These are phyloP conservation scores for Penicillium italicum DNA, from an alignment of 2,329 filamentous ascomycete genomes.

Conservation along the genomic window DNA sequence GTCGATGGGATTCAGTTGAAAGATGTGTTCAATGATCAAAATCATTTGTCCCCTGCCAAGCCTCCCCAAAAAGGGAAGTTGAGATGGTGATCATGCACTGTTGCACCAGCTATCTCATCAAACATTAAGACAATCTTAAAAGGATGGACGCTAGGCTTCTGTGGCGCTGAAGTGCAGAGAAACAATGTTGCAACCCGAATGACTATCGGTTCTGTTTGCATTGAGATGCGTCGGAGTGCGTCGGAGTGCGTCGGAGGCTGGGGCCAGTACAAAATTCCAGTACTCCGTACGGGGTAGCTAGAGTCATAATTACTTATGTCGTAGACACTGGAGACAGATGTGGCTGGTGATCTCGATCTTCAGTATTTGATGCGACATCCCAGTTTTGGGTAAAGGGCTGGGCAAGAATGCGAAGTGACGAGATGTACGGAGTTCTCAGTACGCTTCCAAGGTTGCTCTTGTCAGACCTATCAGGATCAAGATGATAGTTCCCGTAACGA, in stretches of 20 bases:
- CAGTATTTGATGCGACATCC: background rate
- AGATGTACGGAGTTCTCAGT: background rate
- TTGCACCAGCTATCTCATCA: background rate
- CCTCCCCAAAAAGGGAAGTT: background rate
- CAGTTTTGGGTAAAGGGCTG: background rate
- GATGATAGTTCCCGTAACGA: background rate
- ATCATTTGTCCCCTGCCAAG: background rate
- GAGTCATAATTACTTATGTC: background rate
- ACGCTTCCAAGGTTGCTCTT: background rate
- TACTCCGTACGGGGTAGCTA: too few species aligned
- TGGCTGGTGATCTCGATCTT: background rate
- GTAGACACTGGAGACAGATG: background rate
- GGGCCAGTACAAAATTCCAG: background rate
- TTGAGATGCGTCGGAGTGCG: background rate
- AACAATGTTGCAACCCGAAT: background rate
- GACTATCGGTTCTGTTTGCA: background rate
- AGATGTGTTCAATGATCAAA: background rate
- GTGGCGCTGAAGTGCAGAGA: background rate
- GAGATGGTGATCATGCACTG: background rate
- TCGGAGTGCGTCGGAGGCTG: background rate
- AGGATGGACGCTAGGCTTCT: background rate
- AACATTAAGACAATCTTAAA: background rate
- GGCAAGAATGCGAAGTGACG: background rate
- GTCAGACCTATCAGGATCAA: background rate
- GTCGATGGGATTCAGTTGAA: background rate